Conservation (phyloP, 2,329 filamentous ascomycete species). For the Pseudodiploospora longispora region DNA sequence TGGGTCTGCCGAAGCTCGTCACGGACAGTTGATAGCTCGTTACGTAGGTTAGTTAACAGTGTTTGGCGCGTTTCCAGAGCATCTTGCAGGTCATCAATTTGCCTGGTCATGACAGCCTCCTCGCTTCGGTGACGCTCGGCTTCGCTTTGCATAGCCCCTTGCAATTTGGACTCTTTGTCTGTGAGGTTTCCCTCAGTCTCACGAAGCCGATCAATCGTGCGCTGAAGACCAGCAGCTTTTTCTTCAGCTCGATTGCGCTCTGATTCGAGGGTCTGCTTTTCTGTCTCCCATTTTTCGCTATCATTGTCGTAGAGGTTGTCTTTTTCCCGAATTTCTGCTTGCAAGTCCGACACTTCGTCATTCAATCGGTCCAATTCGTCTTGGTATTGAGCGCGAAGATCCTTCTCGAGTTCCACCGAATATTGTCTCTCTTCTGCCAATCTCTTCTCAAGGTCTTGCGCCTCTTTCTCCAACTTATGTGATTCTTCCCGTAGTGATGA, state of each 20-base stretch:
- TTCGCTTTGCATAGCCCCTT: conserved; percentile 62
- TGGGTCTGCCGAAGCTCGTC: conserved; percentile 64
- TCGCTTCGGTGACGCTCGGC: conserved; percentile 64
- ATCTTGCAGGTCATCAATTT: conserved; percentile 65
- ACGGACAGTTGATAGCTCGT: conserved; percentile 56
- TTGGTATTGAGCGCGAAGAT: conserved; percentile 39
- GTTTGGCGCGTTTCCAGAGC: conserved; percentile 61
- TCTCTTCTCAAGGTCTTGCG: conserved; percentile 39
- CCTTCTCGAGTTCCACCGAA: conserved; percentile 51
- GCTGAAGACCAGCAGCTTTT: conserved; percentile 57
- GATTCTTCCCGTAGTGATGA: conserved; percentile 59
- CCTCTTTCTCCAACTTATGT: conserved; percentile 36
- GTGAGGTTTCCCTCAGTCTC: conserved; percentile 60
- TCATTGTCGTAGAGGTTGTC: conserved; percentile 64
- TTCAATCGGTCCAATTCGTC: conserved; percentile 43
- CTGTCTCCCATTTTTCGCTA: conserved; percentile 63
- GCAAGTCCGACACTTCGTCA: conserved; percentile 53
- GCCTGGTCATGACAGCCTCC: conserved; percentile 60
- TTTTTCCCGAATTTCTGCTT: conserved; percentile 59
- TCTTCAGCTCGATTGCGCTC: conserved; percentile 61
- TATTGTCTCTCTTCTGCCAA: conserved; percentile 49
- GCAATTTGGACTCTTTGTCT: conserved; percentile 58
- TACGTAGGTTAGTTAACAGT: conserved; percentile 56
- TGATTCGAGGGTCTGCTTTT: conserved; percentile 53
- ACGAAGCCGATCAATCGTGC: conserved; percentile 62